phyloP scores from a whole-genome alignment of 495 filamentous ascomycete genomes.

The Cryomyces minteri region DNA sequence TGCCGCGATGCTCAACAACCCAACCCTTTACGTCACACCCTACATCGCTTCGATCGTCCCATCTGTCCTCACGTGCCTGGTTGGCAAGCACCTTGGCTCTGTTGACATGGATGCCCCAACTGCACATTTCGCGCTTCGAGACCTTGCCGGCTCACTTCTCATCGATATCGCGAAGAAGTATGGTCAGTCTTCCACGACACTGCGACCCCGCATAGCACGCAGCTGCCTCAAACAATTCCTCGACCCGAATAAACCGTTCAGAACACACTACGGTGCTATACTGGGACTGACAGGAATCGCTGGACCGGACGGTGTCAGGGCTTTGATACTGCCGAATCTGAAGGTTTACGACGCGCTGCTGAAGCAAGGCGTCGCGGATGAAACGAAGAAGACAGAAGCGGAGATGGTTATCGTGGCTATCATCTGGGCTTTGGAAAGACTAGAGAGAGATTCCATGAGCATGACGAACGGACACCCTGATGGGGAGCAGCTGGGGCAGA shows the following conservation, averaged over 20 bases:
- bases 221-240: conserved; percentile 82
- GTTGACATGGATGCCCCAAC: conserved; percentile 18
- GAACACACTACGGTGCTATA: conserved; percentile 75
- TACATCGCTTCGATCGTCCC: conserved; percentile 80
- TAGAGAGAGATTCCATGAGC: conserved; percentile 9
- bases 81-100: conserved; percentile 65
- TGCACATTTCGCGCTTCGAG: conserved; percentile 65
- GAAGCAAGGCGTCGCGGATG: conserved; percentile 30
- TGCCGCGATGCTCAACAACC: conserved; percentile 65
- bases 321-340: conserved; percentile 65
- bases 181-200: conserved; percentile 47
- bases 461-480: conserved; percentile 13
- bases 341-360: conserved; percentile 57
- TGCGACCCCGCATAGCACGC: conserved; percentile 75
- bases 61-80: conserved; percentile 74
- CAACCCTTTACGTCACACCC: conserved; percentile 66
- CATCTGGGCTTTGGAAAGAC: conserved; percentile 8
- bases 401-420: conserved; percentile 17
- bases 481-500: conserved; percentile 8
- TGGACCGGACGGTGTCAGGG: conserved; percentile 58
- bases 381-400: conserved; percentile 14
- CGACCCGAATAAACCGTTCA: conserved; percentile 59
- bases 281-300: conserved; percentile 57
- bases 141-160: conserved; percentile 64
- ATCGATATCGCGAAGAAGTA: conserved; percentile 57